These are phyloP conservation scores for Phyllosticta ampelicida DNA, from an alignment of 2,329 filamentous ascomycete species.

Conservation along the genomic window DNA sequence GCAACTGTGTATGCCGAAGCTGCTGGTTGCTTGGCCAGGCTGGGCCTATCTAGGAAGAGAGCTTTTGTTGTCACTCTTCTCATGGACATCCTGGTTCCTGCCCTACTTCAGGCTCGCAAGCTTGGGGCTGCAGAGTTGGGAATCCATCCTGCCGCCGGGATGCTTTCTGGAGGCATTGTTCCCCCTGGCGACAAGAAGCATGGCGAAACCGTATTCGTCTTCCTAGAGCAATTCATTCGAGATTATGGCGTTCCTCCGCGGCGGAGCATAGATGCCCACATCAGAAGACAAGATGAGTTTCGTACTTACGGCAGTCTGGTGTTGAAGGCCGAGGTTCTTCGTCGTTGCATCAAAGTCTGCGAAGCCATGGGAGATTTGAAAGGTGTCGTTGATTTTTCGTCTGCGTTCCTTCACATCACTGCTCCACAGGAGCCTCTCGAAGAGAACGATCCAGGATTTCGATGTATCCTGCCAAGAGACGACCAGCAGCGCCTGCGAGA, in stretches of 20 bases:
- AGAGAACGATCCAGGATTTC: constrained; percentile 4
- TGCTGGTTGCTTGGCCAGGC: constrained; percentile 66
- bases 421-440: constrained; percentile 68
- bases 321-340: constrained; percentile 76
- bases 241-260: constrained; percentile 32
- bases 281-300: constrained; percentile 15
- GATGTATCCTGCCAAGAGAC: constrained; percentile 52
- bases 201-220: constrained; percentile 12
- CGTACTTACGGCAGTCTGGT: constrained; percentile 61
- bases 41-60: constrained; percentile 81
- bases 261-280: constrained; percentile 13
- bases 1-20: constrained; percentile 76
- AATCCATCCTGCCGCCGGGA: constrained; percentile 82
- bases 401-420: constrained; percentile 70
- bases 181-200: constrained; percentile 12
- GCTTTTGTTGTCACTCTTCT: constrained; percentile 82
- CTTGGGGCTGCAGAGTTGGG: constrained; percentile 92
- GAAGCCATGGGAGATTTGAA: constrained; percentile 88
- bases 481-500: constrained; percentile 77
- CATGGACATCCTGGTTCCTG: constrained; percentile 69
- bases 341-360: constrained; percentile 85
- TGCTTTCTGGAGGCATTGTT: constrained; percentile 49
- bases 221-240: constrained; percentile 30
- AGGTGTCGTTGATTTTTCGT: constrained; percentile 79
- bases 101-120: constrained; percentile 81